A percentile compares a stretch with the other conserved stretches of the same genome.
Conservation (phyloP, 192 early-diverging fungal genomes). For the Coemansia sp. region DNA sequence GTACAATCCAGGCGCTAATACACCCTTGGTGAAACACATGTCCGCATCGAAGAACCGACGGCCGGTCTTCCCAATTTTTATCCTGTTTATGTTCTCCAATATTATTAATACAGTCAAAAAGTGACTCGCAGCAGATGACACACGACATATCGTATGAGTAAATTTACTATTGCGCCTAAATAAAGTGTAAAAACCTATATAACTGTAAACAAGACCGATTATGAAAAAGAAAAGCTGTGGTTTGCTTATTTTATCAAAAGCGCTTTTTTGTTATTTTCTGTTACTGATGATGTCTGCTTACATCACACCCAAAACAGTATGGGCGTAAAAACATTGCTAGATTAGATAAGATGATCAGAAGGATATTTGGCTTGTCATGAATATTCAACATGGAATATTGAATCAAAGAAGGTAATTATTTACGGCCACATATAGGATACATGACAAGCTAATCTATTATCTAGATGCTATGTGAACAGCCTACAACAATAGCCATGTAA, state of each 20-base stretch:
- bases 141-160: constrained; percentile 32
- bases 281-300: not conserved
- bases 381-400: no score
- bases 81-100: not conserved
- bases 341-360: no score
- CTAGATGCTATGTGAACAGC: no score
- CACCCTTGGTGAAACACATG: constrained; percentile 52
- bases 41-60: constrained; percentile 38
- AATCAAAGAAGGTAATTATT: no score
- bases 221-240: not conserved
- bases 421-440: no score
- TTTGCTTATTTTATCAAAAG: no score
- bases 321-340: not conserved
- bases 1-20: constrained; percentile 41
- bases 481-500: no score
- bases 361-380: no score
- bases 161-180: not conserved
- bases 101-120: constrained; percentile 22
- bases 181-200: not conserved
- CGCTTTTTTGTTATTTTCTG: not conserved
- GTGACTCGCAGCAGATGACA: constrained; percentile 44
- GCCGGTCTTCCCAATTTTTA: constrained; percentile 24
- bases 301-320: not conserved
- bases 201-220: not conserved
- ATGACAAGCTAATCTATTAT: no score